phyloP scores from a whole-genome alignment of 306 rosid species.

The Nissolia schottii region DNA sequence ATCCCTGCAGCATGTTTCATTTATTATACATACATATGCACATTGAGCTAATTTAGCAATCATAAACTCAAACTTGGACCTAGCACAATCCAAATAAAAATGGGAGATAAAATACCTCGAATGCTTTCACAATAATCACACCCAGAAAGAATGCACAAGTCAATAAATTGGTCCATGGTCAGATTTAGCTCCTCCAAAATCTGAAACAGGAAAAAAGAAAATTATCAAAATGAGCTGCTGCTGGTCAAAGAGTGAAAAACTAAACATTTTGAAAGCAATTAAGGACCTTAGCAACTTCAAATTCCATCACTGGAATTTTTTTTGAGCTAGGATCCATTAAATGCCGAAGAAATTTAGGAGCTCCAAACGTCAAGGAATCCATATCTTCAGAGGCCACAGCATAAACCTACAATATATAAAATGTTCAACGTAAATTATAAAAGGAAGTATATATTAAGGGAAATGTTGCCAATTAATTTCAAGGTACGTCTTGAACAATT shows the following conservation, averaged over 20 bases:
- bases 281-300: slow-evolving; percentile 80
- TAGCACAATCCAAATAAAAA: slow-evolving; percentile 8
- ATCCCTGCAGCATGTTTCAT: slow-evolving; percentile 58
- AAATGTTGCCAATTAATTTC: slow-evolving; percentile 1
- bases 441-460: background rate
- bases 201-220: slow-evolving; percentile 38
- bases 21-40: slow-evolving; percentile 9
- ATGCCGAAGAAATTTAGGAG: slow-evolving; percentile 91
- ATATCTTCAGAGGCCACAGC: slow-evolving; percentile 98
- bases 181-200: slow-evolving; percentile 81
- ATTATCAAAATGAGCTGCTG: slow-evolving; percentile 22
- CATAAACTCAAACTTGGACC: background rate
- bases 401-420: slow-evolving; percentile 55
- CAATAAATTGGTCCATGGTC: slow-evolving; percentile 93
- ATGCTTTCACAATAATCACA: slow-evolving; percentile 93
- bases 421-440: background rate
- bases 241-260: slow-evolving; percentile 8
- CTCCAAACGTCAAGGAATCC: slow-evolving; percentile 97
- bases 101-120: slow-evolving; percentile 54
- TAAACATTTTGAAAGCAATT: slow-evolving; percentile 3
- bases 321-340: slow-evolving; percentile 98
- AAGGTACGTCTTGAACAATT: background rate
- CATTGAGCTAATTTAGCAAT: background rate
- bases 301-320: slow-evolving; percentile 96
- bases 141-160: slow-evolving; percentile 94